phyloP scores from a whole-genome alignment of 768 basidiomycete species.

The Tricholoma saponaceum region DNA sequence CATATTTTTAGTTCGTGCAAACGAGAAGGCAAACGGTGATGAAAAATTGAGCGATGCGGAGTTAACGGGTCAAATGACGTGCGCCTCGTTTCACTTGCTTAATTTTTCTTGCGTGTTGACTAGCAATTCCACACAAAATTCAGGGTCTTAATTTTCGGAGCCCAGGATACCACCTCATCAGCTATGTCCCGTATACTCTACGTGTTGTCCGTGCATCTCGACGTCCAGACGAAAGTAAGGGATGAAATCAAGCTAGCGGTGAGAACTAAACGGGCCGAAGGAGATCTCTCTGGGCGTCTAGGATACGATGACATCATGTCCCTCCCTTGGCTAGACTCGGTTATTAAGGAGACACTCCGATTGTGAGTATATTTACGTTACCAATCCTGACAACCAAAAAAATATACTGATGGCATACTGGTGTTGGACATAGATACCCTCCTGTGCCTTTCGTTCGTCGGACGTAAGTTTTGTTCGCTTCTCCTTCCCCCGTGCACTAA shows the following conservation, averaged over 20 bases:
- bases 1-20: constrained; percentile 28
- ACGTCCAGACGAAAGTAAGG: constrained; percentile 35
- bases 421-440: constrained; percentile 29
- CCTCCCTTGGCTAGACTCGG: constrained; percentile 40
- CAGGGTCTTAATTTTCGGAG: constrained; percentile 47
- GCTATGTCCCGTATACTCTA: constrained; percentile 39
- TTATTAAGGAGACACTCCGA: constrained; percentile 44
- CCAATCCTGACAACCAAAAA: not conserved
- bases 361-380: constrained; percentile 23
- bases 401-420: not conserved
- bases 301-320: constrained; percentile 32
- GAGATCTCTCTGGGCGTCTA: constrained; percentile 17
- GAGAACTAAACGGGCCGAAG: constrained; percentile 11
- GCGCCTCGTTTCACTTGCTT: constrained; percentile 11
- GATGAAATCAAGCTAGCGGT: constrained; percentile 30
- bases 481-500: not conserved
- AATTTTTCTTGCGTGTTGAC: not conserved
- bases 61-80: constrained; percentile 49
- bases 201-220: constrained; percentile 30
- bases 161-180: constrained; percentile 46
- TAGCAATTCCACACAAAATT: not conserved
- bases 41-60: constrained; percentile 40
- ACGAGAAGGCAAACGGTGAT: constrained; percentile 26
- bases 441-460: constrained; percentile 44
- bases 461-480: constrained; percentile 27